Base-by-base conservation (phyloP, 805 yeast genomes). In the Scheffersomyces lignosus region DNA sequence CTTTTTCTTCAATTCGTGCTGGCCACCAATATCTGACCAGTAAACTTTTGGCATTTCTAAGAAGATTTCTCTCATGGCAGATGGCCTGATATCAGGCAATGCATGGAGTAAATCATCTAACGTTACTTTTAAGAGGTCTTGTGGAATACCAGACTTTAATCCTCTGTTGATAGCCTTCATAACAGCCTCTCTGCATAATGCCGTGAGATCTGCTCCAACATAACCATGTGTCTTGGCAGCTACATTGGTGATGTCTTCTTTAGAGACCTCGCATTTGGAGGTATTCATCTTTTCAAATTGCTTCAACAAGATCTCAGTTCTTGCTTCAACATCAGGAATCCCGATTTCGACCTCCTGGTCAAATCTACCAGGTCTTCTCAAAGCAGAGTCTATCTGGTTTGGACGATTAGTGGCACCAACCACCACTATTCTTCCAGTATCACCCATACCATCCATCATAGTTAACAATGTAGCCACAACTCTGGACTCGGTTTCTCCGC, bases 21-120 rank as follows among this genome's bases (percentile, higher is more conserved):
- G 98, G 3, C 99, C 99, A 10, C 98, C 98, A 51, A 93, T 90
- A 63, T 93, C 99, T 14, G 77, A 65, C 98, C 99, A 93, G 43
- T 77, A 74, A 0, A 90, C 95, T 51, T 87, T 87, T 7, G 99
- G 98, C 78, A 90, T 87, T 51, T 93, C 99, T 34, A 93, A 67
- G 38, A 89, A 83, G 35, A 91, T 87, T 58, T 93, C 99, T 40
- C 96, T 76, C 99, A 93, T 93, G 2, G 98, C 98, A 41, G 96
- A 85, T 2, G 99, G 98, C 34, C 95, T 73, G 2, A 93, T 80
- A n/a, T 86, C 90, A 1, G 79, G 62, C 56, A 89, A 61, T 0
- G 97, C 90, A 15, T 59, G 61, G 33, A 80, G 80, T n/a, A 91
- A 70, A 51, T 91, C 96, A 1, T 56, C 58, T 8, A 67, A 40